Percentiles rank a stretch among this genome's conserved stretches.
Conservation (phyloP, 257 asterid genomes). For the Plantago major region DNA sequence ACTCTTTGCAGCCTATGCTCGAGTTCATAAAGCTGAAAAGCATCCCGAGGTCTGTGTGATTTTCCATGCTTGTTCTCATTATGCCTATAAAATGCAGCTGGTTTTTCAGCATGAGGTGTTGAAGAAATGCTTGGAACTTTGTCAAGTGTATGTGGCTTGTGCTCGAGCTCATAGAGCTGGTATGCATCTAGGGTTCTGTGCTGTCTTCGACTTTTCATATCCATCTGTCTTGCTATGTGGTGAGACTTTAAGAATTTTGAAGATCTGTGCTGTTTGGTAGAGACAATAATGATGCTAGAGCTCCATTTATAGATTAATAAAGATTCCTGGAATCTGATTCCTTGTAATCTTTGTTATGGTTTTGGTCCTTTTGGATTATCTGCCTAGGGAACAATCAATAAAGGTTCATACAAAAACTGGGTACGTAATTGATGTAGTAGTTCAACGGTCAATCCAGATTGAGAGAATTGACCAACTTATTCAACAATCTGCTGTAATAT, state of each 20-base stretch:
- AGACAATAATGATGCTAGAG: no score
- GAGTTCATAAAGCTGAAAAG: conserved; percentile 9
- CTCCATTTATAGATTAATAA: no score
- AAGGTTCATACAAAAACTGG: background rate
- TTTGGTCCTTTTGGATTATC: no score
- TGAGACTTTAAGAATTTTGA: no score
- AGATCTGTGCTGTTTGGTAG: no score
- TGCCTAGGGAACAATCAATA: no score
- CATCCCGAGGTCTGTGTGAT: conserved; percentile 7
- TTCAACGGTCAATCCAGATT: background rate
- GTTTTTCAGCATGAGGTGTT: background rate
- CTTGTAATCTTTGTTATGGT: no score
- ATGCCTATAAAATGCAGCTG: background rate
- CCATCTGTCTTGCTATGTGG: no score
- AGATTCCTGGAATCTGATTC: no score
- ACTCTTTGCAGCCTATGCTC: conserved; percentile 7
- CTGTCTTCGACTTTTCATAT: no score
- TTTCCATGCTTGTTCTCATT: background rate
- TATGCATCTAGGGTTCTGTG: conserved; percentile 9
- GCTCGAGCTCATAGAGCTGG: conserved; percentile 20
- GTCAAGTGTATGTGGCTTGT: background rate
- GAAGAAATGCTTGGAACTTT: background rate
- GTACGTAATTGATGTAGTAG: conserved; percentile 9
- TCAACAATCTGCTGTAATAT: background rate
- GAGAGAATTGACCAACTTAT: background rate